Percentiles rank a stretch among this genome's conserved stretches.
phyloP scores from a whole-genome alignment of 306 rosid genomes.

The Cucumis hystrix region DNA sequence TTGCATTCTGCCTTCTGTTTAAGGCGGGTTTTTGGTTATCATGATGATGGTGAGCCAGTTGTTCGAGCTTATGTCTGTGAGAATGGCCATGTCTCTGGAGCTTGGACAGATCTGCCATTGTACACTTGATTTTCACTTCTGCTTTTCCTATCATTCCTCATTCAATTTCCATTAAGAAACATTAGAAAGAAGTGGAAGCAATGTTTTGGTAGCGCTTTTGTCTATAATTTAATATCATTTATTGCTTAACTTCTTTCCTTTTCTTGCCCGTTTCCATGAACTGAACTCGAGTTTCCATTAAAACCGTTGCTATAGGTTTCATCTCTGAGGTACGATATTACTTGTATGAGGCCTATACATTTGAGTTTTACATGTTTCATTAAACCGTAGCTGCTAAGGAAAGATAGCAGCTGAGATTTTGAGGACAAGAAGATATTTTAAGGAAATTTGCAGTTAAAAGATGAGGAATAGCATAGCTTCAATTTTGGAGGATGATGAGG shows the following conservation, averaged over 20 bases:
- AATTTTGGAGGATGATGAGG: neutral
- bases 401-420: neutral
- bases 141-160: neutral
- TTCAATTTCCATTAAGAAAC: neutral
- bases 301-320: neutral
- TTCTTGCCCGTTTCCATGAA: neutral
- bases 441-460: neutral
- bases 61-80: slow-evolving; percentile 91
- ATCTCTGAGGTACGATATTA: neutral
- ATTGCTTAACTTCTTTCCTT: neutral
- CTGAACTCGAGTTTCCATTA: neutral
- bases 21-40: slow-evolving; percentile 59
- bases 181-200: neutral
- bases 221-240: neutral
- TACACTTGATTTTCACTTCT: slow-evolving; percentile 22
- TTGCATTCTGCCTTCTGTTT: slow-evolving; percentile 79
- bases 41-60: slow-evolving; percentile 89
- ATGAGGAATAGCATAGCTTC: neutral
- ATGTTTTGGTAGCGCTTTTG: neutral
- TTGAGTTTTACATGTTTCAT: neutral
- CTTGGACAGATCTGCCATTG: slow-evolving; percentile 89
- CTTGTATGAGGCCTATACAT: neutral
- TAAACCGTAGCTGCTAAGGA: neutral
- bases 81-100: slow-evolving; percentile 94
- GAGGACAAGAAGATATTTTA: neutral